Conservation (phyloP, 169 alveolate genomes). For the Eimeria tenella region DNA sequence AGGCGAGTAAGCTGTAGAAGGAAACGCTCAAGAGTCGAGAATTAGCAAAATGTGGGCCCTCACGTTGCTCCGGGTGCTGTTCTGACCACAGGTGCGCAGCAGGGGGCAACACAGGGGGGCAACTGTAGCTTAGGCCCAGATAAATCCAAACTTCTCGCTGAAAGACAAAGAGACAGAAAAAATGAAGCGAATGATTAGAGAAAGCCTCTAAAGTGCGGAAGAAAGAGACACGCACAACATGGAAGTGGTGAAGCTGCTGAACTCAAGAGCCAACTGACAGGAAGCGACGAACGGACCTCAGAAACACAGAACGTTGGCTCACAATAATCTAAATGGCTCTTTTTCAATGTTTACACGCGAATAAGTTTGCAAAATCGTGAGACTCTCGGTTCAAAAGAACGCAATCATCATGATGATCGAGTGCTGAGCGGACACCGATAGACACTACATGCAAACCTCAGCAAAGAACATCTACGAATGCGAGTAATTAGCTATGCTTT, state of each 20-base stretch:
- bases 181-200: neutral
- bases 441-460: neutral
- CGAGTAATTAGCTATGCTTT: no score
- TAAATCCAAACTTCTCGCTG: no score
- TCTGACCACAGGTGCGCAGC: neutral
- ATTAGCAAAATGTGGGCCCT: no score
- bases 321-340: neutral
- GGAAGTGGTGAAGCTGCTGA: conserved; percentile 13
- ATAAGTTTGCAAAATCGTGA: neutral
- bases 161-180: neutral
- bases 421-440: neutral
- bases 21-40: no score
- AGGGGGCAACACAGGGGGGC: neutral
- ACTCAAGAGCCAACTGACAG: conserved; percentile 24
- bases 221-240: neutral
- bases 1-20: no score
- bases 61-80: neutral
- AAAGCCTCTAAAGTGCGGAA: neutral
- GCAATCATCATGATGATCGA: neutral
- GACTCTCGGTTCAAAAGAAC: neutral
- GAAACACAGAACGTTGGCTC: neutral
- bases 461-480: neutral
- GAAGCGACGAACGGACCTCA: neutral
- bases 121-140: no score
- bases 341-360: neutral